Conservation (phyloP, 2,329 filamentous ascomycete genomes). For the Phaeosphaeria sp. region DNA sequence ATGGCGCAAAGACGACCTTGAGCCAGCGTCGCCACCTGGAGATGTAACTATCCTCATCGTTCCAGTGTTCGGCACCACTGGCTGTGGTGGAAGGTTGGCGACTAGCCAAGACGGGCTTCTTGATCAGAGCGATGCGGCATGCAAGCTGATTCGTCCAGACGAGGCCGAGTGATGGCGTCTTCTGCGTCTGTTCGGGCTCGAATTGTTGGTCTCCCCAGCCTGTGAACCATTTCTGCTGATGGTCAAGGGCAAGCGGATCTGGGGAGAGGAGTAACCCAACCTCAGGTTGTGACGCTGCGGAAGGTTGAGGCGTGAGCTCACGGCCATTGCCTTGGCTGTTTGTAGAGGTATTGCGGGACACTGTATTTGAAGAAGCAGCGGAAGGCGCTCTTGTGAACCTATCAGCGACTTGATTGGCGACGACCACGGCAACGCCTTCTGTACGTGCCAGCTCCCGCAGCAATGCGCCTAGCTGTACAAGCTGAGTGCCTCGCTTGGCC, state of each 20-base stretch:
- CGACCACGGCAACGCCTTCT: conserved; percentile 81
- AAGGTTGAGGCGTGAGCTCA: conserved; percentile 22
- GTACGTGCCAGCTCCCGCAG: conserved; percentile 77
- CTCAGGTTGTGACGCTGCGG: conserved; percentile 17
- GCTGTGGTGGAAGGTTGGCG: conserved; percentile 31
- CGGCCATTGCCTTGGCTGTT: conserved; percentile 32
- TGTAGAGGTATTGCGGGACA: conserved; percentile 35
- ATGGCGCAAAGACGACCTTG: conserved; percentile 89
- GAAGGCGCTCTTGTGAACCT: conserved; percentile 64
- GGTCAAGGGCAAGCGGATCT: conserved; percentile 74
- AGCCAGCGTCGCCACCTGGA: conserved; percentile 75
- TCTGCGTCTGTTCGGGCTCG: conserved; percentile 54
- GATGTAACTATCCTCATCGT: conserved; percentile 53
- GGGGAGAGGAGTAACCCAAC: conserved; percentile 46
- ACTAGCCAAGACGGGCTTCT: conserved; percentile 62
- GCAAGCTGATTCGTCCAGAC: conserved; percentile 92
- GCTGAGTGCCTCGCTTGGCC: conserved; percentile 76
- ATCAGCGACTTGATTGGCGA: conserved; percentile 95
- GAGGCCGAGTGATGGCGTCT: conserved; percentile 85
- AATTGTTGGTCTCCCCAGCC: conserved; percentile 79
- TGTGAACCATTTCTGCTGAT: conserved; percentile 94
- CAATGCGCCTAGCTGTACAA: conserved; percentile 76
- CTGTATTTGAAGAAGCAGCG: conserved; percentile 25
- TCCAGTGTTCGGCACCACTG: conserved; percentile 47
- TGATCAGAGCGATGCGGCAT: conserved; percentile 80